A percentile compares a stretch with the other conserved stretches of the same genome.
phyloP scores from a whole-genome alignment of 176 grass and related monocot species.

The maize (Zea mays) region DNA sequence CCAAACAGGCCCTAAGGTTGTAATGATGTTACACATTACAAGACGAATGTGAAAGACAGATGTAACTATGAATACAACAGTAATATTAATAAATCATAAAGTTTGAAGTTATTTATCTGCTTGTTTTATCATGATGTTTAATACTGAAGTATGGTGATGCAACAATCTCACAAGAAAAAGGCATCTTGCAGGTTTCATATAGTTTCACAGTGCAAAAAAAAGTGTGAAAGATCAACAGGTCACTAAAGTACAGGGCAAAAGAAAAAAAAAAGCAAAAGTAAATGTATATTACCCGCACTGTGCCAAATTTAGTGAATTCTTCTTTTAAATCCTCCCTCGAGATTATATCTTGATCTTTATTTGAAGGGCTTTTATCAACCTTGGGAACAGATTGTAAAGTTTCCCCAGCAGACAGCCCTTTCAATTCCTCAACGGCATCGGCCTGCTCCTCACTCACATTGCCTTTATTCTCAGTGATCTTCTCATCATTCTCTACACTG shows the following conservation, averaged over 20 bases:
- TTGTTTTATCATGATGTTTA: background rate
- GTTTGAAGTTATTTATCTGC: conserved; percentile 12
- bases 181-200: background rate
- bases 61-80: background rate
- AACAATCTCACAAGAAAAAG: background rate
- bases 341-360: conserved; percentile 42
- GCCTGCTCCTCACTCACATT: conserved; percentile 37
- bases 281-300: conserved; percentile 68
- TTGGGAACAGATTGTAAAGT: conserved; percentile 26
- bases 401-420: conserved; percentile 28
- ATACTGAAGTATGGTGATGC: background rate
- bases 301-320: conserved; percentile 79
- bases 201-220: conserved; percentile 17
- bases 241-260: conserved; percentile 1
- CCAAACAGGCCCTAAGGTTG: background rate
- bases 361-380: conserved; percentile 30
- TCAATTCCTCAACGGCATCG: conserved; percentile 35
- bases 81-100: background rate
- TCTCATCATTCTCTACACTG: conserved; percentile 35
- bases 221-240: background rate
- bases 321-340: conserved; percentile 77
- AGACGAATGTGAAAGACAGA: background rate
- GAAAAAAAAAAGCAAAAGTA: background rate
- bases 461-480: conserved; percentile 29
- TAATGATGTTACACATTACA: conserved; percentile 2